Conservation (phyloP, 1,139 yeast species). For the Candida glucosophila region DNA sequence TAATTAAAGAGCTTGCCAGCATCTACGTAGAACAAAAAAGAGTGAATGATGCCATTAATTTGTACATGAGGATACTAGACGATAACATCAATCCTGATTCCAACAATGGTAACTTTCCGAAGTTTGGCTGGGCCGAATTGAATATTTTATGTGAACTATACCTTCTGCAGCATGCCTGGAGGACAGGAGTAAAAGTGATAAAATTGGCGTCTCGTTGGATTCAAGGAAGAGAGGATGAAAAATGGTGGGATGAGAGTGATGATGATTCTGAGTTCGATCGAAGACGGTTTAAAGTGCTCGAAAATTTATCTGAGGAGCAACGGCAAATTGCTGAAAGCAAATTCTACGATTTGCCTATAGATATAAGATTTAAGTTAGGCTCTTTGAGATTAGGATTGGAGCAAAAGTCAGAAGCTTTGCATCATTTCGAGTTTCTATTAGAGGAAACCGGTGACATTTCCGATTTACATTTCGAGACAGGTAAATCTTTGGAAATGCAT, state of each 20-base stretch:
- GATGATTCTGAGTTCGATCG: constrained; percentile 77
- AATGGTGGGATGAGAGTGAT: constrained; percentile 72
- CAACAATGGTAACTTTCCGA: constrained; percentile 23
- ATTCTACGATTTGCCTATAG: constrained; percentile 59
- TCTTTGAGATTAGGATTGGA: constrained; percentile 59
- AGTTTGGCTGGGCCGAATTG: constrained; percentile 81
- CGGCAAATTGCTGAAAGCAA: constrained; percentile 23
- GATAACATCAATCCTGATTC: constrained; percentile 36
- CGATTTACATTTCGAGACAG: constrained; percentile 74
- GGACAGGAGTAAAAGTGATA: constrained; percentile 54
- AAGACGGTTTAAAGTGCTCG: constrained; percentile 31
- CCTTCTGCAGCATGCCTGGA: constrained; percentile 56
- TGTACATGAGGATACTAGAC: constrained; percentile 62
- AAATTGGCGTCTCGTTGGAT: constrained; percentile 79
- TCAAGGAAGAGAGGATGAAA: constrained; percentile 59
- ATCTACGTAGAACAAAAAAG: constrained; percentile 70
- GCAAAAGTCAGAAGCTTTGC: constrained; percentile 60
- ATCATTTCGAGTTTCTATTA: constrained; percentile 50
- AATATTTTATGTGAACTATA: constrained; percentile 78
- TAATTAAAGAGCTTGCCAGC: constrained; percentile 68
- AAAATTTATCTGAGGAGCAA: constrained; percentile 7
- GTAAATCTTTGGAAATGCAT: constrained; percentile 58
- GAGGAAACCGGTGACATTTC: constrained; percentile 54
- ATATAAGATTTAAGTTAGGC: constrained; percentile 77
- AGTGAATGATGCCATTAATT: constrained; percentile 69